Conservation (phyloP, 2,329 filamentous ascomycete species). For the Neospermospora avenae region DNA sequence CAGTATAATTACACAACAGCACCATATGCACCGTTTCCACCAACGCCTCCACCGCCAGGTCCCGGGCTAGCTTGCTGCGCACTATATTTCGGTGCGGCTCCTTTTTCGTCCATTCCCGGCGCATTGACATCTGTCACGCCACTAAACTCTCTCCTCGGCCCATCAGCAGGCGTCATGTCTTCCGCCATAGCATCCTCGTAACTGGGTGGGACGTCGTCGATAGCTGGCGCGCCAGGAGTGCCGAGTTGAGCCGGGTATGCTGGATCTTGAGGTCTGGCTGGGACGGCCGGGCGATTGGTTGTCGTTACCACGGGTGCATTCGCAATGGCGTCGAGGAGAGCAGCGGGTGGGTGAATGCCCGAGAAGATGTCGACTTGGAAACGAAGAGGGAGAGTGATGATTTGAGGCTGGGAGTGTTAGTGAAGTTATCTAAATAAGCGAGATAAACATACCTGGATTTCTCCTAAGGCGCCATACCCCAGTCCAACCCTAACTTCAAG, state of each 20-base stretch:
- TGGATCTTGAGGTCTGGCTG: slow-evolving; percentile 40
- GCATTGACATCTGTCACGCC: slow-evolving; percentile 60
- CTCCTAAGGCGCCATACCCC: slow-evolving; percentile 62
- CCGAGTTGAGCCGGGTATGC: slow-evolving; percentile 58
- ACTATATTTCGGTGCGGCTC: slow-evolving; percentile 13
- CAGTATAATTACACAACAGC: background rate
- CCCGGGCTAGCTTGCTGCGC: slow-evolving; percentile 9
- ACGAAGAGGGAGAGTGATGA: slow-evolving; percentile 73
- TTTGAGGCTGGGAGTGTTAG: slow-evolving; percentile 53
- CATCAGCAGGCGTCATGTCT: slow-evolving; percentile 67
- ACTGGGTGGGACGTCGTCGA: slow-evolving; percentile 84
- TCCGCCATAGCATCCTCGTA: slow-evolving; percentile 92
- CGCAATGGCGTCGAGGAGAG: slow-evolving; percentile 67
- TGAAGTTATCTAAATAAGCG: slow-evolving; percentile 11
- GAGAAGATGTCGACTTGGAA: slow-evolving; percentile 82
- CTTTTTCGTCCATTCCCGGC: slow-evolving; percentile 37
- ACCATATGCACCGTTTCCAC: background rate
- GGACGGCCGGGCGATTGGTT: background rate
- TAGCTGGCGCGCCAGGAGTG: slow-evolving; percentile 40
- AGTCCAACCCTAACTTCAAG: slow-evolving; percentile 79
- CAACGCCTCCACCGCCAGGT: background rate
- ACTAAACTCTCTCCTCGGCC: slow-evolving; percentile 66
- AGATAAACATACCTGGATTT: slow-evolving; percentile 31
- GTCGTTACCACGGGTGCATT: background rate
- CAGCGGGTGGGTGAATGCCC: slow-evolving; percentile 76